These are phyloP conservation scores for Thraustochytrium striatum DNA, from an alignment of 352 stramenopile genomes.

Conservation along the genomic window DNA sequence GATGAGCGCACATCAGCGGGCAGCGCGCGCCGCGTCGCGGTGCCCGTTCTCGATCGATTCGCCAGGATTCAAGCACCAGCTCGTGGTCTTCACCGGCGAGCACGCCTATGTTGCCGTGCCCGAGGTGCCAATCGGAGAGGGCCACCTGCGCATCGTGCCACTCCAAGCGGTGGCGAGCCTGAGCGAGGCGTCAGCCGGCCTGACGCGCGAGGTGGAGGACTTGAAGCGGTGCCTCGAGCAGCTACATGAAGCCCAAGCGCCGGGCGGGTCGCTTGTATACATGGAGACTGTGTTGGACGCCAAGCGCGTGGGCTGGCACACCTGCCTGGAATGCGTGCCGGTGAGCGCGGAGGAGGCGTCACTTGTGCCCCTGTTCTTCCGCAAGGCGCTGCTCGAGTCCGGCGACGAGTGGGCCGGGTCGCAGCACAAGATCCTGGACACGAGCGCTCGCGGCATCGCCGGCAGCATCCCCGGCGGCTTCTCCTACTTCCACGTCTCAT, in stretches of 20 bases:
- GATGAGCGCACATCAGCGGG: slow-evolving; percentile 16
- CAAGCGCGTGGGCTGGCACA: slow-evolving; percentile 13
- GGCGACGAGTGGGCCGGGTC: slow-evolving; percentile 26
- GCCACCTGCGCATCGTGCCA: slow-evolving; percentile 19
- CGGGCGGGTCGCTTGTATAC: slow-evolving; percentile 5
- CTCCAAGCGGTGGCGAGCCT: slow-evolving; percentile 9
- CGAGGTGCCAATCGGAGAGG: neutral
- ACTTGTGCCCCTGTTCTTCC: slow-evolving; percentile 36
- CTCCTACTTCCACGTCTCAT: slow-evolving; percentile 39
- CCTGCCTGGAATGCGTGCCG: slow-evolving; percentile 30
- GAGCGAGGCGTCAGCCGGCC: slow-evolving; percentile 7
- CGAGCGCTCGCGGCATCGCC: neutral
- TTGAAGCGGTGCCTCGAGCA: slow-evolving; percentile 12
- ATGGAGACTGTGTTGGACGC: slow-evolving; percentile 24
- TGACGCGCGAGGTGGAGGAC: neutral
- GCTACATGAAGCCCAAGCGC: neutral
- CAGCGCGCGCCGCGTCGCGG: neutral
- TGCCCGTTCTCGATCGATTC: slow-evolving; percentile 19
- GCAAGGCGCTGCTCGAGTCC: slow-evolving; percentile 24
- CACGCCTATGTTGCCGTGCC: slow-evolving; percentile 1
- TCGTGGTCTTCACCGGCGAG: neutral
- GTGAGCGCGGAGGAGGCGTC: slow-evolving; percentile 12
- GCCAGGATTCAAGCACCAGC: slow-evolving; percentile 15
- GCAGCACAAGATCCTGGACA: slow-evolving; percentile 13
- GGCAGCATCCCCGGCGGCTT: slow-evolving; percentile 3